Conservation (phyloP, 345 rosid genomes). For the Laguncularia racemosa region DNA sequence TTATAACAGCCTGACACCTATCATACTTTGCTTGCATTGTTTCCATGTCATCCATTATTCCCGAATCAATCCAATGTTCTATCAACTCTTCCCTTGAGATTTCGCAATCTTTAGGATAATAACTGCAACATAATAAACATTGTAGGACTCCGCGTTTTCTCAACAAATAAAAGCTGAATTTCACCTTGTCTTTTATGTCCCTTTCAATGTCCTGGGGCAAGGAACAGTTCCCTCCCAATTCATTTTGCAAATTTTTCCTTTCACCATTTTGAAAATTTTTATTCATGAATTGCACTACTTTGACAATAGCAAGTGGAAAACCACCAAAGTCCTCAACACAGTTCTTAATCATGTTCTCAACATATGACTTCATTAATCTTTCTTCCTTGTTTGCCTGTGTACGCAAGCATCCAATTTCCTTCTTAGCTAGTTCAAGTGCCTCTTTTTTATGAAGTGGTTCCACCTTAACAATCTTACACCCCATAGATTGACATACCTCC, state of each 20-base stretch:
- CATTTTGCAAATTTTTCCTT: conserved; percentile 9
- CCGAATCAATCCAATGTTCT: conserved; percentile 6
- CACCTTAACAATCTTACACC: not conserved
- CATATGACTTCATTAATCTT: too few relatives aligned
- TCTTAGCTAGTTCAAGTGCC: too few relatives aligned
- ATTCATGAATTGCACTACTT: conserved; percentile 9
- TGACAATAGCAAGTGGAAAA: conserved; percentile 13
- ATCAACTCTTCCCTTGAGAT: conserved; percentile 4
- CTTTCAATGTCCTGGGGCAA: not conserved
- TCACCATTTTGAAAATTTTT: not conserved
- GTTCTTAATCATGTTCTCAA: too few relatives aligned
- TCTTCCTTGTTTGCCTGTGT: too few relatives aligned
- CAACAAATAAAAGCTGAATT: conserved; percentile 13
- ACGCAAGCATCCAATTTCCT: too few relatives aligned
- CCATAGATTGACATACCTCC: conserved; percentile 11
- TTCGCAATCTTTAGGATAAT: conserved; percentile 8
- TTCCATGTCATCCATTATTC: not conserved
- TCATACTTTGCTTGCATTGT: not conserved
- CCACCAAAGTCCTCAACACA: conserved; percentile 11
- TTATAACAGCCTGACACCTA: conserved; percentile 2
- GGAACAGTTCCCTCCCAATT: not conserved
- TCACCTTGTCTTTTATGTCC: conserved; percentile 1
- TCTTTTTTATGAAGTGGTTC: too few relatives aligned
- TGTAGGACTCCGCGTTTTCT: not conserved
- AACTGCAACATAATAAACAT: conserved; percentile 14